Evolutionary conservation across 805 yeast species (phyloP).

Genomic region (Yamadazyma endophytica): DNA sequence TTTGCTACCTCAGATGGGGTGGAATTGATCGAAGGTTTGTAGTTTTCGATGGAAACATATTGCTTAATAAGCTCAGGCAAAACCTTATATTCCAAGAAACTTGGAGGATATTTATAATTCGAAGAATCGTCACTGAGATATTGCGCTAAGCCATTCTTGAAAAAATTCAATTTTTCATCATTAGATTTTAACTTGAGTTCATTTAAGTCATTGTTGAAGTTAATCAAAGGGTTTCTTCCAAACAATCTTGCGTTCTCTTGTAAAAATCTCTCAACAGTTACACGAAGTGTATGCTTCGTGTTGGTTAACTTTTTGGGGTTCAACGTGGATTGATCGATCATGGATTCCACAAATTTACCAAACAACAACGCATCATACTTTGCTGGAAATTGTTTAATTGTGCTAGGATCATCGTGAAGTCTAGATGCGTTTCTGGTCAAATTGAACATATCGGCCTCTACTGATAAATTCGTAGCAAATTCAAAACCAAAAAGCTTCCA

Average conservation of each 20-base stretch:
- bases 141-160: slow-evolving; percentile 26
- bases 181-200: slow-evolving; percentile 52
- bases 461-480: slow-evolving; percentile 47
- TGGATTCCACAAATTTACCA: slow-evolving; percentile 49
- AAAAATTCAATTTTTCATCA: slow-evolving; percentile 47
- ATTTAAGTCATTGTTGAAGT: slow-evolving; percentile 48
- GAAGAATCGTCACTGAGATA: slow-evolving; percentile 12
- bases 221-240: slow-evolving; percentile 43
- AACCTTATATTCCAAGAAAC: slow-evolving; percentile 51
- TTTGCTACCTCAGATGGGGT: slow-evolving; percentile 25
- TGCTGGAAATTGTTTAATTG: slow-evolving; percentile 28
- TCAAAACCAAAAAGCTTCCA: slow-evolving; percentile 88
- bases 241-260: slow-evolving; percentile 19
- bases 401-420: no score
- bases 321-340: slow-evolving; percentile 1
- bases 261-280: slow-evolving; percentile 24
- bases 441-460: no score
- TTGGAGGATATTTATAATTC: slow-evolving; percentile 39
- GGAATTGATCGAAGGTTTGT: slow-evolving; percentile 21
- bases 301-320: slow-evolving; percentile 28
- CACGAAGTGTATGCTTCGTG: slow-evolving; percentile 29
- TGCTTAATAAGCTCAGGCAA: slow-evolving; percentile 66
- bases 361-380: slow-evolving; percentile 64
- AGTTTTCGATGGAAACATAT: slow-evolving; percentile 27
- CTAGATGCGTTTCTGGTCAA: no score